A percentile compares a stretch with the other conserved stretches of the same genome.
Conservation (phyloP, 2,329 filamentous ascomycete species). For the Atkinsonella texensis region DNA sequence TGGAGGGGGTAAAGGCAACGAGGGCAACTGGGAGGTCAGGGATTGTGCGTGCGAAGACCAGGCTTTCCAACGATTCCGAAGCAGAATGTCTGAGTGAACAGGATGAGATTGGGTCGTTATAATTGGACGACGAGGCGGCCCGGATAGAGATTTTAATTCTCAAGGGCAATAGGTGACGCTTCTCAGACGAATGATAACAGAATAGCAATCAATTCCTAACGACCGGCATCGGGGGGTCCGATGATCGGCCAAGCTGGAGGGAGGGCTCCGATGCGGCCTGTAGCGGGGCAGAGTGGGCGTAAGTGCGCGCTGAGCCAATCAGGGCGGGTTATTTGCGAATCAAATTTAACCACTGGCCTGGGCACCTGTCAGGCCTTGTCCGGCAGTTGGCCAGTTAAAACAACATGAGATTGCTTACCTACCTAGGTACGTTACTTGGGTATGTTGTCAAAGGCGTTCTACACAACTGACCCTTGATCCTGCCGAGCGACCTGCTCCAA, state of each 20-base stretch:
- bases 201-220: conserved; percentile 1
- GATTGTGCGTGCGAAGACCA: too few relatives aligned
- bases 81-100: not conserved
- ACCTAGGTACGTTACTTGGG: too few relatives aligned
- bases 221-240: conserved; percentile 9
- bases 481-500: not conserved
- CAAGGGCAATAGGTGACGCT: not conserved
- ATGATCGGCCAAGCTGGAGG: conserved; percentile 10
- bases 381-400: not conserved
- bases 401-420: too few relatives aligned
- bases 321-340: not conserved
- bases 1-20: too few relatives aligned
- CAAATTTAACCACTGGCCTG: not conserved
- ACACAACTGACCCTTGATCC: too few relatives aligned
- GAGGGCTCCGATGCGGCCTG: conserved; percentile 7
- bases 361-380: not conserved
- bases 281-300: not conserved
- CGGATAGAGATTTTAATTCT: conserved; percentile 1
- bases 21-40: too few relatives aligned
- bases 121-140: not conserved
- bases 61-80: too few relatives aligned
- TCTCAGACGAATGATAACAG: not conserved
- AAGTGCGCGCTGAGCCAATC: not conserved
- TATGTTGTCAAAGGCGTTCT: too few relatives aligned
- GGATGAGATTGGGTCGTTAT: not conserved